Percentiles rank a stretch among this genome's conserved stretches.
These are phyloP conservation scores for Euphorbia tirucalli DNA, from an alignment of 345 rosid species.

Conservation along the genomic window DNA sequence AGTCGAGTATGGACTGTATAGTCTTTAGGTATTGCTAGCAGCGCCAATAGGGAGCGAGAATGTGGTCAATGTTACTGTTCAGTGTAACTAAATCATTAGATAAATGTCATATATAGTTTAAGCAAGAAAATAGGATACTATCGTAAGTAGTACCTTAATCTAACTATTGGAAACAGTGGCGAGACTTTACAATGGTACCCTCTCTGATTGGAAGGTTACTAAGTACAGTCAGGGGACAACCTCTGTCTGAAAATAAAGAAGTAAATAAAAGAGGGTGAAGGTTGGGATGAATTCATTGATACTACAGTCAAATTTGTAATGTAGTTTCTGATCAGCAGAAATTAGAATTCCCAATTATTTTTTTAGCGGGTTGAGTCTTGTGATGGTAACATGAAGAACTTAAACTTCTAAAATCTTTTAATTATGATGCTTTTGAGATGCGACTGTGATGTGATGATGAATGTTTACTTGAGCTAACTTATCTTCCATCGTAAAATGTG, in stretches of 20 bases:
- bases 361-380: background rate
- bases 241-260: background rate
- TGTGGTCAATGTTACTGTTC: too few relatives aligned
- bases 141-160: too few relatives aligned
- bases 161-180: background rate
- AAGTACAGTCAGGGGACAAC: background rate
- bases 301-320: too few relatives aligned
- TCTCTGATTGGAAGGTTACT: background rate
- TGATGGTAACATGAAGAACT: background rate
- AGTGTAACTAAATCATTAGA: too few relatives aligned
- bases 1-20: too few relatives aligned
- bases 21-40: too few relatives aligned
- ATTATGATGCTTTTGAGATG: too few relatives aligned
- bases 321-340: background rate
- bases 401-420: background rate
- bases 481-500: slow-evolving; percentile 2
- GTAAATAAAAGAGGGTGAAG: background rate
- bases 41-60: too few relatives aligned
- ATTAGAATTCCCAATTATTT: background rate
- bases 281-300: too few relatives aligned
- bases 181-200: background rate
- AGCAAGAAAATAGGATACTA: too few relatives aligned
- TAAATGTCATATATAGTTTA: too few relatives aligned
- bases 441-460: background rate
- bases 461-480: slow-evolving; percentile 2